Evolutionary conservation across 257 asterid genomes (phyloP).

Genomic region (Scutellaria barbata): DNA sequence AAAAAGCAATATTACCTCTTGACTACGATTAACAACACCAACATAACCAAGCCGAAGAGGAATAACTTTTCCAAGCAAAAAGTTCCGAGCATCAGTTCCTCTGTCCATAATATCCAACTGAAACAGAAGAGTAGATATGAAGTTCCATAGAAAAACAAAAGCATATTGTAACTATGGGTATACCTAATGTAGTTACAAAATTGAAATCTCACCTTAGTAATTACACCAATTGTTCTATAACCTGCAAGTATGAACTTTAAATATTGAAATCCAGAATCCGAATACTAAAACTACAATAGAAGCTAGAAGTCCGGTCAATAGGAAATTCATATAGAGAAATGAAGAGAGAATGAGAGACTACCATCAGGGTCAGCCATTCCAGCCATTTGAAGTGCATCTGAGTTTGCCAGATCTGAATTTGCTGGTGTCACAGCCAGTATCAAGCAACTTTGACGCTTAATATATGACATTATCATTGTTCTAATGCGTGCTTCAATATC

Average conservation of each 20-base stretch:
- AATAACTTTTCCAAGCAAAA: conserved; percentile 82
- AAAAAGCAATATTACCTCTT: conserved; percentile 62
- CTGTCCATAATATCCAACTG: conserved; percentile 95
- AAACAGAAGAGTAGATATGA: conserved; percentile 35
- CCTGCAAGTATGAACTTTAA: conserved; percentile 59
- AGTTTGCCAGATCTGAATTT: conserved; percentile 92
- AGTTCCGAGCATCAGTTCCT: conserved; percentile 91
- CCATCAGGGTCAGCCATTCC: conserved; percentile 99
- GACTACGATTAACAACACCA: conserved; percentile 89
- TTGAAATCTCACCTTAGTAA: conserved; percentile 70
- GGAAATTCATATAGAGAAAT: conserved; percentile 6
- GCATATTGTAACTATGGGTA: conserved; percentile 7
- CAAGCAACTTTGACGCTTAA: conserved; percentile 80
- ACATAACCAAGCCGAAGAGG: conserved; percentile 93
- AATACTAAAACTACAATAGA: conserved; percentile 8
- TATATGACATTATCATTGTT: conserved; percentile 96
- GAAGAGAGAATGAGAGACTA: conserved; percentile 36
- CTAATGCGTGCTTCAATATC: conserved; percentile 98
- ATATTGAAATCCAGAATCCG: conserved; percentile 33
- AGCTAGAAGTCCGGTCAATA: conserved; percentile 13
- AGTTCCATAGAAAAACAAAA: conserved; percentile 7
- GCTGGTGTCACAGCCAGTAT: conserved; percentile 98
- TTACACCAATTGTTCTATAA: conserved; percentile 91
- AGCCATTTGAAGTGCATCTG: conserved; percentile 99
- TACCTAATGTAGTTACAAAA: conserved; percentile 13